phyloP scores from a whole-genome alignment of 2,329 filamentous ascomycete species.

The Verticillium alfalfae region DNA sequence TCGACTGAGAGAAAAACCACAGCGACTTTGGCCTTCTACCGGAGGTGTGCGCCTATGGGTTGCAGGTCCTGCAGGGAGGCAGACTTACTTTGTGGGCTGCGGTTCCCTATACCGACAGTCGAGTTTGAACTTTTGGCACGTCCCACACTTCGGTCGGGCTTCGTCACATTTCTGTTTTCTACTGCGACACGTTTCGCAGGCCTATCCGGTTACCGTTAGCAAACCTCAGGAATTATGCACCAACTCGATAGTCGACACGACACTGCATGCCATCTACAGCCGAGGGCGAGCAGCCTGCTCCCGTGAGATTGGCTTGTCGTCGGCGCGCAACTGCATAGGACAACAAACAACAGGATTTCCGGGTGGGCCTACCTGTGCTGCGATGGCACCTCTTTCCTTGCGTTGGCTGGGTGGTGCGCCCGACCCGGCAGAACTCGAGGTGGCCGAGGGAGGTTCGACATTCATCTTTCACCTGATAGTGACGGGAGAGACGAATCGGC shows the following conservation, averaged over 20 bases:
- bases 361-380: conserved; percentile 25
- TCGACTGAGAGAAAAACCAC: not conserved
- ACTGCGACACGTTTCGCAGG: conserved; percentile 53
- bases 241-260: not conserved
- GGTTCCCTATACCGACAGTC: conserved; percentile 57
- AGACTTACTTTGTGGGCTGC: conserved; percentile 55
- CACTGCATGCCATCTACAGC: not conserved
- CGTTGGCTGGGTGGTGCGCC: conserved; percentile 22
- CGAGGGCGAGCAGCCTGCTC: not conserved
- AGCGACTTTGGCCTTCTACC: not conserved
- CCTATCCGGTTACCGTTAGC: conserved; percentile 21
- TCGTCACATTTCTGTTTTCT: conserved; percentile 64
- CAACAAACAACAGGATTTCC: not conserved
- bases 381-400: conserved; percentile 32
- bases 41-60: not conserved
- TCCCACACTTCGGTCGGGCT: conserved; percentile 53
- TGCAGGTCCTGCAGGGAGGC: not conserved
- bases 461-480: conserved; percentile 12
- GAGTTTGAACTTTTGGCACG: conserved; percentile 51
- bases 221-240: not conserved
- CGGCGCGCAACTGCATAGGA: not conserved
- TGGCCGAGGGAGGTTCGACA: conserved; percentile 6
- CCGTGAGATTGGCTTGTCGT: not conserved
- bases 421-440: conserved; percentile 25
- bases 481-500: conserved; percentile 1